Conservation (phyloP, 164 flowering plant species). For the Chimonanthus salicifolius region DNA sequence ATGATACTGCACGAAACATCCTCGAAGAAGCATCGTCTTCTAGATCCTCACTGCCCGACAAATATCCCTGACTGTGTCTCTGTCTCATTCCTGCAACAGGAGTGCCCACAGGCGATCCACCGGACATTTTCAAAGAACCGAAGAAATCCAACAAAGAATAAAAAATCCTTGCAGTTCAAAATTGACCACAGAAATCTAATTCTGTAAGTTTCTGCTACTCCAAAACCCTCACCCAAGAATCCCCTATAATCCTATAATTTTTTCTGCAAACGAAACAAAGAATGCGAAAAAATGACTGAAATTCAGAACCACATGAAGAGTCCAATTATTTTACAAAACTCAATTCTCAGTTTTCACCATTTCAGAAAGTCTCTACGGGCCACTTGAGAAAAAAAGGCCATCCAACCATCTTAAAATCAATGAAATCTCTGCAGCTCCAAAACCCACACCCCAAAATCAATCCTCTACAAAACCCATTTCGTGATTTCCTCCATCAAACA, state of each 20-base stretch:
- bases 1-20: slow-evolving; percentile 9
- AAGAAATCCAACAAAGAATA: slow-evolving; percentile 8
- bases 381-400: background rate
- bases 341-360: slow-evolving; percentile 7
- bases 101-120: slow-evolving; percentile 63
- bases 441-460: slow-evolving; percentile 19
- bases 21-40: slow-evolving; percentile 8
- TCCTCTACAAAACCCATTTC: slow-evolving; percentile 12
- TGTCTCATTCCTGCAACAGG: slow-evolving; percentile 59
- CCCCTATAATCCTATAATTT: slow-evolving; percentile 1
- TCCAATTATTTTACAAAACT: slow-evolving; percentile 13
- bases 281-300: background rate
- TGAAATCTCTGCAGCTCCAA: slow-evolving; percentile 11
- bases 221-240: slow-evolving; percentile 5
- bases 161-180: slow-evolving; percentile 2
- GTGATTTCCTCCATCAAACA: background rate
- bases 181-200: background rate
- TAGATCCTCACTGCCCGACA: slow-evolving; percentile 10
- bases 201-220: background rate
- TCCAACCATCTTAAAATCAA: slow-evolving; percentile 3
- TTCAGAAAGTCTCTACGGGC: background rate
- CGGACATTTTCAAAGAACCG: slow-evolving; percentile 47
- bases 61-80: slow-evolving; percentile 68
- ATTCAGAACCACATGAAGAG: slow-evolving; percentile 16
- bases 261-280: background rate